phyloP scores from a whole-genome alignment of 495 filamentous ascomycete species.

The Lichina pygmaea region DNA sequence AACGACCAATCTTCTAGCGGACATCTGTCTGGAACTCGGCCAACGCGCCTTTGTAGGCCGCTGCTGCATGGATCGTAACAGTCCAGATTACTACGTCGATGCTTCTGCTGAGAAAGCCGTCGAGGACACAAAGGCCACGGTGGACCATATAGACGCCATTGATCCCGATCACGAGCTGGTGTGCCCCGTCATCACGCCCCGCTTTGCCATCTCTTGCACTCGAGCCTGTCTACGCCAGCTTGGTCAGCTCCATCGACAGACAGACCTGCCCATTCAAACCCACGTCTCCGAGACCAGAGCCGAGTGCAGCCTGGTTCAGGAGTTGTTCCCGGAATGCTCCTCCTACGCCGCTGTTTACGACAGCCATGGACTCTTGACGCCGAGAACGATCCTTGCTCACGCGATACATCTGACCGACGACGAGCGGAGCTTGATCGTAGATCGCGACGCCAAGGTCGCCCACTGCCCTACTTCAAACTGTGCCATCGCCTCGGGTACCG shows the following conservation, averaged over 20 bases:
- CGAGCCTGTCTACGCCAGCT: slow-evolving; percentile 27
- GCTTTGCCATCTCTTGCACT: slow-evolving; percentile 65
- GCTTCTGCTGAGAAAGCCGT: slow-evolving; percentile 26
- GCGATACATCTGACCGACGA: slow-evolving; percentile 41
- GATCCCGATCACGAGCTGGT: slow-evolving; percentile 36
- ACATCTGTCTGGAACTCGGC: slow-evolving; percentile 44
- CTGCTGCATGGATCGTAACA: slow-evolving; percentile 67
- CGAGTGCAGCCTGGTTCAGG: slow-evolving; percentile 41
- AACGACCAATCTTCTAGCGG: slow-evolving; percentile 68
- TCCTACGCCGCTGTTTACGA: slow-evolving; percentile 69
- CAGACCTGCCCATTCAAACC: slow-evolving; percentile 49
- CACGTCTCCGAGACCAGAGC: slow-evolving; percentile 67
- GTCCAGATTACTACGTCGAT: slow-evolving; percentile 55
- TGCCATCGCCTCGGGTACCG: slow-evolving; percentile 46
- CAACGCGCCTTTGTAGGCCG: slow-evolving; percentile 80
- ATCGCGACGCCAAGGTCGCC: slow-evolving; percentile 32
- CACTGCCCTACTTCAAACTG: slow-evolving; percentile 80
- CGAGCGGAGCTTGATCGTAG: slow-evolving; percentile 35
- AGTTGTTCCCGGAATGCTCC: slow-evolving; percentile 35
- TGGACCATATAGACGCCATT: slow-evolving; percentile 36
- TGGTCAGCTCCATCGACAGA: slow-evolving; percentile 31
- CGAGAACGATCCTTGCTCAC: slow-evolving; percentile 64
- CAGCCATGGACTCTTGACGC: slow-evolving; percentile 32
- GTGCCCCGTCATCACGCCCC: slow-evolving; percentile 61
- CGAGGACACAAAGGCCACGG: slow-evolving; percentile 26